Percentiles rank a stretch among this genome's conserved stretches.
Evolutionary conservation across 768 basidiomycete species (phyloP).

Genomic region (Calocybe cyanea): DNA sequence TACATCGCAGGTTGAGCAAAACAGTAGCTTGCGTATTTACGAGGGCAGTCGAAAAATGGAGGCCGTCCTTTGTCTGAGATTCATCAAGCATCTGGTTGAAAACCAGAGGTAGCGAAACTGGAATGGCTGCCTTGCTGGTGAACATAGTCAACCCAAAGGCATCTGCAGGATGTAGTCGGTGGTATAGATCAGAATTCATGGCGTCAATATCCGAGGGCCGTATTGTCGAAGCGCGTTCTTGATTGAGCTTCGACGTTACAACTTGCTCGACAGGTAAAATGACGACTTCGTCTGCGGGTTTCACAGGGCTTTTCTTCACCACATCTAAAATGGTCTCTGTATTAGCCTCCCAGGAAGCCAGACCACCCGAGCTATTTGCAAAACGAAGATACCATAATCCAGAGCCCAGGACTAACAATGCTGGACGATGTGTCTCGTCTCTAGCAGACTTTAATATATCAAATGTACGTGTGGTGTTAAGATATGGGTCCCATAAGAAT

Average conservation of each 20-base stretch:
- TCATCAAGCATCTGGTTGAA: constrained; percentile 80
- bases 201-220: constrained; percentile 77
- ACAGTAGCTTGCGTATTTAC: constrained; percentile 71
- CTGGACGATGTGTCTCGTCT: constrained; percentile 31
- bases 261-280: constrained; percentile 77
- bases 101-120: constrained; percentile 64
- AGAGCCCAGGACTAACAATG: constrained; percentile 77
- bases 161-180: constrained; percentile 49
- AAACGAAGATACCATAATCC: constrained; percentile 91
- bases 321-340: constrained; percentile 62
- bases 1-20: constrained; percentile 78
- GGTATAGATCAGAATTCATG: constrained; percentile 84
- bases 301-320: constrained; percentile 31
- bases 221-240: constrained; percentile 64
- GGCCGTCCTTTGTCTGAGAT: constrained; percentile 75
- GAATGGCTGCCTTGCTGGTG: constrained; percentile 17
- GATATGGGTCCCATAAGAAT: constrained; percentile 86
- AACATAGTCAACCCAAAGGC: constrained; percentile 24
- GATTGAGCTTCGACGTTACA: constrained; percentile 59
- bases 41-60: constrained; percentile 70
- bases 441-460: constrained; percentile 31
- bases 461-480: constrained; percentile 61
- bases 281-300: constrained; percentile 68
- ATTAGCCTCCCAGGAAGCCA: constrained; percentile 73
- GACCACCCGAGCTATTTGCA: constrained; percentile 63